A percentile compares a stretch with the other conserved stretches of the same genome.
Evolutionary conservation across 345 rosid genomes (phyloP).

Genomic region (Durio zibethinus): DNA sequence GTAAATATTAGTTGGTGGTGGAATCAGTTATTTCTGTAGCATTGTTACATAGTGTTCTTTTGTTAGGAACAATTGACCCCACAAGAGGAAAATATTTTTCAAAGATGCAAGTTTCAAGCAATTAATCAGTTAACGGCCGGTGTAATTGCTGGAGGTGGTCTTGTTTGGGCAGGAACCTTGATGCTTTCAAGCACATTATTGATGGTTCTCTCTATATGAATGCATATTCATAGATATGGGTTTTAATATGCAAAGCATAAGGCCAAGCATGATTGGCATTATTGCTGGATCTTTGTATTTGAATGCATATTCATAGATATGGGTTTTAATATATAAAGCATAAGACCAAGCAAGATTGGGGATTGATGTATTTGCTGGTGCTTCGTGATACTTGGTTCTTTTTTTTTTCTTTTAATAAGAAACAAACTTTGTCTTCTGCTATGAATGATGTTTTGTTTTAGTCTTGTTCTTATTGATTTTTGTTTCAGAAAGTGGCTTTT

Average conservation of each 20-base stretch:
- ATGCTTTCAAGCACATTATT: not conserved
- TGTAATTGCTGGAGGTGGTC: slow-evolving; percentile 26
- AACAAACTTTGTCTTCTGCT: not conserved
- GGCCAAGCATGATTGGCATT: not conserved
- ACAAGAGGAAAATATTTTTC: not conserved
- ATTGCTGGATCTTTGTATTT: too few relatives aligned
- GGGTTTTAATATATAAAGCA: not conserved
- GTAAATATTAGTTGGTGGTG: not conserved
- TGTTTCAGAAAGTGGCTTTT: not conserved
- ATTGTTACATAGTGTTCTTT: not conserved
- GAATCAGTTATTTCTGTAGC: not conserved
- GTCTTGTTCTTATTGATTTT: not conserved
- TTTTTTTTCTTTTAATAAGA: not conserved
- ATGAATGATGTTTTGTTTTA: not conserved
- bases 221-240: not conserved
- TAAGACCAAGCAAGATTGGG: not conserved
- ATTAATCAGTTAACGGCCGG: slow-evolving; percentile 18
- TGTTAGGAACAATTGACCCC: slow-evolving; percentile 37
- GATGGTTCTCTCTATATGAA: not conserved
- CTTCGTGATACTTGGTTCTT: not conserved
- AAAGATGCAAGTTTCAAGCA: not conserved
- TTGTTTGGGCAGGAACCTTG: slow-evolving; percentile 36
- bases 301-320: not conserved
- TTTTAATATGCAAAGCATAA: not conserved
- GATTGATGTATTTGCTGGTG: not conserved